Base-by-base conservation (phyloP, 1,284 basidiomycete species). In the Somion occarium region DNA sequence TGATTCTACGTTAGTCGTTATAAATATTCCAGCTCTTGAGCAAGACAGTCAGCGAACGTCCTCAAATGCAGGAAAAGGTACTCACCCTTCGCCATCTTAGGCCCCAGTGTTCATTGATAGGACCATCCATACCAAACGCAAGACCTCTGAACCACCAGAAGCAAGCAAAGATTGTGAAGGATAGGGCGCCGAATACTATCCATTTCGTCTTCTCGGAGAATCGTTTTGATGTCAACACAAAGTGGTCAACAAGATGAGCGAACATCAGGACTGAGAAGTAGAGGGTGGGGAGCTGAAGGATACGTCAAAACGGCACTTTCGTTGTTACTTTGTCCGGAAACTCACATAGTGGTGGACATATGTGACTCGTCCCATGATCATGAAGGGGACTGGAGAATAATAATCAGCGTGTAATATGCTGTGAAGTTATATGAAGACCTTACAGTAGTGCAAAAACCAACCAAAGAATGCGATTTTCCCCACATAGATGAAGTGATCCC, bases 61-160 rank as follows among this genome's bases (percentile, higher is more conserved):
- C 27, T 39, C 5, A 39, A 39, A 12, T 20, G 5, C 19, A 18
- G 12, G 9, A n/a, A n/a, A n/a, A n/a, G 24, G 45, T 1, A 70
- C 84, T 27, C 54, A 88, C 88, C 68, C 88, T 83, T 57, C 93
- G 78, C 93, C 93, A 97, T 54, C 70, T 63, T 56, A 93, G 71
- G 2, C 92, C 91, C 78, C 78, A 81, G 62, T 93, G 82, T 0
- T 92, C 79, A 51, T 79, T 79, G 55, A 97, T 79, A 2, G 90
- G 86, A 1, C 93, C 93, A 42, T 85, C 80, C 50, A 98, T 90
- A 5, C 96, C 96, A 65, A 92, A 94, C 0, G 92, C 89, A 39
- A 95, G 72, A 22, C 83, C 87, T 56, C 79, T 85, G 75, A 98
- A 98, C 93, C 92, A 98, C 89, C 89, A 94, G 75, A 97, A 98